Base-by-base conservation (phyloP, 2,329 filamentous ascomycete genomes). In the Neonectria ditissima region DNA sequence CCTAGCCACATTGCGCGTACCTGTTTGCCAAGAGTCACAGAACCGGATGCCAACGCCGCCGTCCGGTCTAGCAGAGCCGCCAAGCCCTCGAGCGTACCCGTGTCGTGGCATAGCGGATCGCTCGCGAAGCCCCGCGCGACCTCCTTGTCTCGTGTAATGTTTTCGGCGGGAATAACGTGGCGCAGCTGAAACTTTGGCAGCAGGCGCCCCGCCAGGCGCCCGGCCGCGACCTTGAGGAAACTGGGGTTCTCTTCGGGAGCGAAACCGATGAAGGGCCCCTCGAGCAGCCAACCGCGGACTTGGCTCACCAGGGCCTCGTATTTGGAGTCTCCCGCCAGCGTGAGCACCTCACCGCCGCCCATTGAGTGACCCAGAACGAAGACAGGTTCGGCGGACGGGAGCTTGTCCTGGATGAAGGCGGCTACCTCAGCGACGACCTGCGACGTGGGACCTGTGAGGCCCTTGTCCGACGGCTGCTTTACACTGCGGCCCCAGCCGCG, bases 291-390 rank as follows among this genome's bases (percentile, higher is more conserved):
- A 22, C 94, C 94, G 48, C 89, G 84, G 51, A 97, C 85, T 62
- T 85, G 81, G 37, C 80, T 76, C 44, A 88, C 83, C 13, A 92
- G 76, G 16, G 87, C 84, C 45, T 80, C 79, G 75, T 88, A 85
- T 59, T 77, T 64, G 1, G 82, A 76, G 57, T 84, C 81, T 59
- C 81, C 84, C 24, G 85, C 84, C 22, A 91, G 77, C 45, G 87
- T 89, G 9, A 97, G 81, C 6, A 89, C 86, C 78, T 97, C 86
- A 24, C 89, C 92, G 63, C 94, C 94, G 68, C 94, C 94, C 93
- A 97, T 97, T 22, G 91, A 94, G 79, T 97, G 93, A 56, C 94
- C 94, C 82, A 96, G 89, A 20, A 97, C 84, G 79, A 97, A 97
- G 16, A 97, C 75, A 0, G 93, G 93, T 37, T 83, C 80, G 4